Evolutionary conservation across 1,139 yeast genomes (phyloP).

Genomic region (Dujonia santamariae): DNA sequence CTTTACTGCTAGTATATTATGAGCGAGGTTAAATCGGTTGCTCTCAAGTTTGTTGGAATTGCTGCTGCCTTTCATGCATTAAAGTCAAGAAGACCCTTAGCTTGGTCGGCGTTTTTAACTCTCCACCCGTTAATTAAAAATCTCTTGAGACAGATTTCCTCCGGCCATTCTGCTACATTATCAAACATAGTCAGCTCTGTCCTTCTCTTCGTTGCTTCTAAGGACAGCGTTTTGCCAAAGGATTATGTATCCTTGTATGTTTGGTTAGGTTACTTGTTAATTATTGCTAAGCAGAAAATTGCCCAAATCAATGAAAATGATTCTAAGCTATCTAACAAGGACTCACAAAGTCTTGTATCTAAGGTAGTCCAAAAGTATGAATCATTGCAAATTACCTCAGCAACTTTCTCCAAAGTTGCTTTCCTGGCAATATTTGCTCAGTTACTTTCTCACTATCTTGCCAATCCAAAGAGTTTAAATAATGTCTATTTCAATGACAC

Average conservation of each 20-base stretch:
- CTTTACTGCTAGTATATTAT: too few species aligned
- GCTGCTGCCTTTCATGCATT: constrained; percentile 5
- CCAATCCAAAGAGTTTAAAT: constrained; percentile 39
- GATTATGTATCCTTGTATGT: constrained; percentile 39
- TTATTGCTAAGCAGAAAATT: constrained; percentile 5
- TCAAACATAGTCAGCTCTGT: constrained; percentile 28
- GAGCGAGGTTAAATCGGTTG: neutral
- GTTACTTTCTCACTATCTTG: constrained; percentile 39
- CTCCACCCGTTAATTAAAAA: constrained; percentile 6
- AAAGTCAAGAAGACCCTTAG: constrained; percentile 4
- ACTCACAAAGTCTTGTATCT: neutral
- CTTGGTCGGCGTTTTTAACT: constrained; percentile 8
- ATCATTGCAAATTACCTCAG: neutral
- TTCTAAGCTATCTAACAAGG: neutral
- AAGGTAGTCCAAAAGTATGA: constrained; percentile 2
- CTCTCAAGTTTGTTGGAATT: constrained; percentile 6
- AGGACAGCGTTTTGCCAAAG: constrained; percentile 32
- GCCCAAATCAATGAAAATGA: neutral
- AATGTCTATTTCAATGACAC: constrained; percentile 35
- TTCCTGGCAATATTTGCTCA: constrained; percentile 30
- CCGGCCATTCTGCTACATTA: constrained; percentile 11
- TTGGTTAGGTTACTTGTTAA: constrained; percentile 23
- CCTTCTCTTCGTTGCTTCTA: constrained; percentile 31
- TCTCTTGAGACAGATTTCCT: neutral
- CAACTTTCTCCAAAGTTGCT: constrained; percentile 2